These are phyloP conservation scores for Adenanthera pavonina DNA, from an alignment of 306 rosid species.

Conservation along the genomic window DNA sequence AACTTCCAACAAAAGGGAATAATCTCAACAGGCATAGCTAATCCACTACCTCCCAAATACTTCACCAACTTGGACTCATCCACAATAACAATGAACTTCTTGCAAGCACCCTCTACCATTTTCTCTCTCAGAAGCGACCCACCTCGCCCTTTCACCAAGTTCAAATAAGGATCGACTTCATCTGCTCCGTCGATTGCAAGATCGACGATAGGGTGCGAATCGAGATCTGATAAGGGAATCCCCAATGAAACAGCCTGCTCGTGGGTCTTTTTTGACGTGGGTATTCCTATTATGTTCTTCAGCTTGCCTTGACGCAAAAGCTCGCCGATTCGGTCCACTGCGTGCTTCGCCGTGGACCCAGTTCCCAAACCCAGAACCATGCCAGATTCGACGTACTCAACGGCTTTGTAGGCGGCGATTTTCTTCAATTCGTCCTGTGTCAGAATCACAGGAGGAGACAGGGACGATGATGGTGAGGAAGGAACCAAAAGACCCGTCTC, in stretches of 20 bases:
- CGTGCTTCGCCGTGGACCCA: conserved; percentile 71
- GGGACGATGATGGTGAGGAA: conserved; percentile 41
- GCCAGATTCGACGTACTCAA: conserved; percentile 66
- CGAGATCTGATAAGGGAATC: conserved; percentile 64
- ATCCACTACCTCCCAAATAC: conserved; percentile 58
- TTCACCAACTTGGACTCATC: conserved; percentile 63
- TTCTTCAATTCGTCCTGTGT: conserved; percentile 70
- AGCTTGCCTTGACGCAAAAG: conserved; percentile 59
- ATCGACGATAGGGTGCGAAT: conserved; percentile 57
- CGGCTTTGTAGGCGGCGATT: conserved; percentile 70
- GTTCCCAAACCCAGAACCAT: conserved; percentile 74
- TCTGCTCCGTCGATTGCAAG: conserved; percentile 71
- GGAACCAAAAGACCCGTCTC: conserved; percentile 52
- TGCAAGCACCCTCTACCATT: conserved; percentile 64
- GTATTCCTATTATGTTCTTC: conserved; percentile 58
- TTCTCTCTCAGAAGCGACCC: conserved; percentile 68
- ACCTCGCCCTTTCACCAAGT: conserved; percentile 70
- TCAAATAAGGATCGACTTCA: conserved; percentile 62
- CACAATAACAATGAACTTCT: conserved; percentile 60
- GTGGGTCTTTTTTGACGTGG: conserved; percentile 64
- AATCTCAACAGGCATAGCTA: conserved; percentile 69
- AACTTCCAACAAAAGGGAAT: conserved; percentile 70
- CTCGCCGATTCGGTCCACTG: conserved; percentile 66
- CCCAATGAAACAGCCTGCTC: conserved; percentile 63
- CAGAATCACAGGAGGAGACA: conserved; percentile 41